These are phyloP conservation scores for Pelargonium fulgidum DNA, from an alignment of 441 rosid species.

Conservation along the genomic window DNA sequence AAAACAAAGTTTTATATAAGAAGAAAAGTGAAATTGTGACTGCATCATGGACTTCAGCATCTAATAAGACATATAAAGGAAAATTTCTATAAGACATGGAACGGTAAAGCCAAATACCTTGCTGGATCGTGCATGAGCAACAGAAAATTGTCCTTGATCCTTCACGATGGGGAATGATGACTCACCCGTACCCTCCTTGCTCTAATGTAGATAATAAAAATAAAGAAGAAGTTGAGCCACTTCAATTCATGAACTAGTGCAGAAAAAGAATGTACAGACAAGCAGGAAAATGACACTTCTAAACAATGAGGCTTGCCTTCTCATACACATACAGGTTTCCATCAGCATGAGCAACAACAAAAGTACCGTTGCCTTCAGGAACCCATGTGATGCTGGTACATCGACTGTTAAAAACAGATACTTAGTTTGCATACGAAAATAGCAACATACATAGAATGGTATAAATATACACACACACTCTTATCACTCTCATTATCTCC, in stretches of 20 bases:
- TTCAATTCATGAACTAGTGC: no score
- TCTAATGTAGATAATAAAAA: background rate
- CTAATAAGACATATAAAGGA: background rate
- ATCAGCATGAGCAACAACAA: constrained; percentile 91
- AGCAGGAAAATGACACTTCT: no score
- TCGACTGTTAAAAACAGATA: constrained; percentile 43
- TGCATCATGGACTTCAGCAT: no score
- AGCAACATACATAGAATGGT: background rate
- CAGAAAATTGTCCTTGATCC: constrained; percentile 3
- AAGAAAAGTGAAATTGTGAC: background rate
- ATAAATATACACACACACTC: background rate
- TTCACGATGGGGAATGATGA: constrained; percentile 2
- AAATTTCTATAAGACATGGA: background rate
- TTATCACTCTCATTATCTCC: background rate
- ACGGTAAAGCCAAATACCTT: background rate
- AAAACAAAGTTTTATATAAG: background rate
- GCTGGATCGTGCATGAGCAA: constrained; percentile 6
- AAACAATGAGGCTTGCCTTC: constrained; percentile 57
- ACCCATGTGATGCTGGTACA: constrained; percentile 87
- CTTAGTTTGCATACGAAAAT: background rate
- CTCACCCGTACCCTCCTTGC: background rate
- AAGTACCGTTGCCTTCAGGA: constrained; percentile 92
- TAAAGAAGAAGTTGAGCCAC: background rate
- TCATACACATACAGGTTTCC: constrained; percentile 89
- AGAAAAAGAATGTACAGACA: no score